A percentile compares a stretch with the other conserved stretches of the same genome.
These are phyloP conservation scores for Bocquillonia castaneifolia DNA, from an alignment of 441 rosid genomes.

Conservation along the genomic window DNA sequence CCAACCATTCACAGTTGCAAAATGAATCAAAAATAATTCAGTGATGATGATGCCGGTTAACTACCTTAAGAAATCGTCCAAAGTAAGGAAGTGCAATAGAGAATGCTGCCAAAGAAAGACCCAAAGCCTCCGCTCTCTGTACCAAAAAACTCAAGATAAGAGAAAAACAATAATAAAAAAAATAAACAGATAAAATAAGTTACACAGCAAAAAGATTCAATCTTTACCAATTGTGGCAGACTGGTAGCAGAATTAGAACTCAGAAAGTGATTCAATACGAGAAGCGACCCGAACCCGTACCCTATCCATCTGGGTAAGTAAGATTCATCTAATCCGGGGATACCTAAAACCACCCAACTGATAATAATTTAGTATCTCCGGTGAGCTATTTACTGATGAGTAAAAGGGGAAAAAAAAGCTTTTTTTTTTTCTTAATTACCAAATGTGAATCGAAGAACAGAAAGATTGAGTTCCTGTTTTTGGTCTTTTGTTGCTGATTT, in stretches of 20 bases:
- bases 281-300: conserved; percentile 82
- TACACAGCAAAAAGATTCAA: not conserved
- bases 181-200: not conserved
- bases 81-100: conserved; percentile 69
- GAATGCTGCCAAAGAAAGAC: conserved; percentile 71
- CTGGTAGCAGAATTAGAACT: conserved; percentile 48
- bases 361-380: not conserved
- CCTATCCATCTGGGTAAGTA: conserved; percentile 89
- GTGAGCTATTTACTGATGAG: not conserved
- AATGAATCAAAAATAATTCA: not conserved
- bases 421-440: conserved; percentile 43
- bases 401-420: not conserved
- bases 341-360: conserved; percentile 34
- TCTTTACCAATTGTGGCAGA: conserved; percentile 56
- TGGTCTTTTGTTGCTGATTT: conserved; percentile 24
- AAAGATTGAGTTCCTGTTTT: conserved; percentile 58
- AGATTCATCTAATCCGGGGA: conserved; percentile 83
- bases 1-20: not conserved
- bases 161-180: not conserved
- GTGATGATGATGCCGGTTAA: not conserved
- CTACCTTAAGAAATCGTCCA: conserved; percentile 85
- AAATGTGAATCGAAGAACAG: conserved; percentile 86
- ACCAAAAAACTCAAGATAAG: not conserved
- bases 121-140: conserved; percentile 80
- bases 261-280: conserved; percentile 59